Evolutionary conservation across 2,329 filamentous ascomycete species (phyloP), one percentile per base, ranked within the genome.

Genomic region (Tolypocladium amazonense): DNA sequence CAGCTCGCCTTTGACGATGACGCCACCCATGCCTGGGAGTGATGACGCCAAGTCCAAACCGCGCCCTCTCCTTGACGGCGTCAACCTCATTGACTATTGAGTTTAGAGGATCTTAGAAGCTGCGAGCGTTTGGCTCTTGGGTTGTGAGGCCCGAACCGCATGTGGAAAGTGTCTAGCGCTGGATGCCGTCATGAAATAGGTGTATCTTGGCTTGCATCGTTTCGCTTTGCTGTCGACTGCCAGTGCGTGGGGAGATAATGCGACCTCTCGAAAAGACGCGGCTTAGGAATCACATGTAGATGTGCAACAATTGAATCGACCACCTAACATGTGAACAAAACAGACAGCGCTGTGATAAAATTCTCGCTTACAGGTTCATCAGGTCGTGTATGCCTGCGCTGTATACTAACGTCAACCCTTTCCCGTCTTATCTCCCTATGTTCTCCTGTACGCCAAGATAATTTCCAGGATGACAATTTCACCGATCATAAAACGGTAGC

Each of bases 71-170:
- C 27, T 8, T 5, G 8, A 33, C 11, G 33, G 27, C 39, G 23
- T 18, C n/a, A 38, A 58, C 39, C 38, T 58, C 39, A 56, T 56
- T 47, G 58, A 59, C 33, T 59, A 39, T 27, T 59, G 58, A 56
- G 50, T 20, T 45, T 14, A 6, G 14, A 14, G 35, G 35, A 15
- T 45, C 30, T 2, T 18, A 43, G 47, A 20, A 9, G 27, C 4
- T 20, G 47, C n/a, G n/a, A n/a, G 47, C 27, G 9, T 4, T 9
- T 52, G 47, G 25, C 47, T 33, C 27, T 18, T 18, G 8, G 47
- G 27, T 15, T 2, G 18, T 50, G 25, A 30, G 47, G 47, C 45
- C 23, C 7, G 23, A 18, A 7, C 27, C 18, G 14, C 25, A 25
- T 23, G 8, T 30, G 5, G 25, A 27, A 23, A 50, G 45, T 14